Evolutionary conservation across 306 rosid genomes (phyloP).

Genomic region (Pterocarpus santalinus): DNA sequence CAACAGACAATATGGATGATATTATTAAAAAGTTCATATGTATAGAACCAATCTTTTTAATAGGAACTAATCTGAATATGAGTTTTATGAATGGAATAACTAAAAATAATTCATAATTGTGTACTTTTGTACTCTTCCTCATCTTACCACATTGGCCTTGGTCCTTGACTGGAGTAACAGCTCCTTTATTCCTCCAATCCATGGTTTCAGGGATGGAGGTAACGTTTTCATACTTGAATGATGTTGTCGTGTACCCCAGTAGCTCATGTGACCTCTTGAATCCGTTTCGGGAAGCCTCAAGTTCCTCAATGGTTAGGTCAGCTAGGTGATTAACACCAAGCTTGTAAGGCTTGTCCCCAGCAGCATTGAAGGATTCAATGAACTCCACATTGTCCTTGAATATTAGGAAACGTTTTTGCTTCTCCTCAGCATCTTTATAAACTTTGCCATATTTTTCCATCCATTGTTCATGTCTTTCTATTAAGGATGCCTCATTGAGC

Average conservation of each 20-base stretch:
- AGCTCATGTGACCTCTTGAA: neutral
- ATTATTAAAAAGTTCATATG: too few relatives aligned
- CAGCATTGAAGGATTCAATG: conserved; percentile 47
- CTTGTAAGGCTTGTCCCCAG: conserved; percentile 43
- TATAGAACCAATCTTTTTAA: too few relatives aligned
- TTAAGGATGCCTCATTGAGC: conserved; percentile 13
- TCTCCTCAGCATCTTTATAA: conserved; percentile 41
- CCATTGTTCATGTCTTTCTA: conserved; percentile 48
- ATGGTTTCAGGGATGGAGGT: conserved; percentile 21
- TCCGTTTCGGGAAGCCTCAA: conserved; percentile 30
- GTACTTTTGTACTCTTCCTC: neutral
- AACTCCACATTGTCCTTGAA: conserved; percentile 45
- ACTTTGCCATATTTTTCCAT: conserved; percentile 28
- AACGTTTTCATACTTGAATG: conserved; percentile 38
- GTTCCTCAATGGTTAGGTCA: conserved; percentile 42
- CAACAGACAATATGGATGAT: too few relatives aligned
- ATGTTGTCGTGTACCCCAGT: neutral
- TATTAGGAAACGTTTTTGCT: conserved; percentile 44
- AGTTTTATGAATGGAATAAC: too few relatives aligned
- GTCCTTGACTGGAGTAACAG: conserved; percentile 16
- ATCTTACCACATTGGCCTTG: conserved; percentile 44
- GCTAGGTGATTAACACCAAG: conserved; percentile 30
- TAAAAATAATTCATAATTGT: too few relatives aligned
- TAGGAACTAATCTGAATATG: too few relatives aligned
- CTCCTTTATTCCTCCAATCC: conserved; percentile 33